These are phyloP conservation scores for Ophiostoma populinum DNA, from an alignment of 2,329 filamentous ascomycete species.

Conservation along the genomic window DNA sequence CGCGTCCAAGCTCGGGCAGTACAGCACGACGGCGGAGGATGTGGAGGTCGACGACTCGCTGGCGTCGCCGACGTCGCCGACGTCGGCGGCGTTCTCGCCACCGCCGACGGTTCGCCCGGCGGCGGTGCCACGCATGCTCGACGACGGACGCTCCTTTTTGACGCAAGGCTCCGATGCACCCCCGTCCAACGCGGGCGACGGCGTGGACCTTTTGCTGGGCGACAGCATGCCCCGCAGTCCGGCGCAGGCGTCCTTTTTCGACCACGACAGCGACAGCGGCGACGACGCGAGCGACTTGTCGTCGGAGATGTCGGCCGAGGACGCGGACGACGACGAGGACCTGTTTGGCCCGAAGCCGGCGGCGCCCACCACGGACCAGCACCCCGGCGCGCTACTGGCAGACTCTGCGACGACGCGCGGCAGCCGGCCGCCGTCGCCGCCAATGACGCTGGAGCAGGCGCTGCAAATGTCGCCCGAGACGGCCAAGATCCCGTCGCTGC, in stretches of 20 bases:
- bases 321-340: slow-evolving; percentile 16
- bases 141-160: slow-evolving; percentile 29
- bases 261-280: slow-evolving; percentile 28
- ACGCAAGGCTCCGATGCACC: slow-evolving; percentile 48
- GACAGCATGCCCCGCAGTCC: slow-evolving; percentile 16
- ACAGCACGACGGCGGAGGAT: neutral
- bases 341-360: slow-evolving; percentile 7
- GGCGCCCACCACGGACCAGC: slow-evolving; percentile 5
- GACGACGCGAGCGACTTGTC: slow-evolving; percentile 40
- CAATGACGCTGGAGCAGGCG: slow-evolving; percentile 30
- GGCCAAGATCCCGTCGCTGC: slow-evolving; percentile 20
- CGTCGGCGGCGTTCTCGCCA: slow-evolving; percentile 2
- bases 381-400: slow-evolving; percentile 7
- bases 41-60: neutral
- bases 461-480: slow-evolving; percentile 25
- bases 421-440: slow-evolving; percentile 23
- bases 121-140: slow-evolving; percentile 13
- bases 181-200: too few relatives aligned
- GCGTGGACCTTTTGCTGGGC: slow-evolving; percentile 20
- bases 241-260: slow-evolving; percentile 25
- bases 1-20: neutral
- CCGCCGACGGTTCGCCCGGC: slow-evolving; percentile 1
- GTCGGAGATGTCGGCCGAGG: slow-evolving; percentile 42
- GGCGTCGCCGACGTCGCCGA: neutral
- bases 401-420: slow-evolving; percentile 6